These are phyloP conservation scores for Debaryomycetaceae sp. DNA, from an alignment of 1,139 yeast genomes.

Conservation along the genomic window DNA sequence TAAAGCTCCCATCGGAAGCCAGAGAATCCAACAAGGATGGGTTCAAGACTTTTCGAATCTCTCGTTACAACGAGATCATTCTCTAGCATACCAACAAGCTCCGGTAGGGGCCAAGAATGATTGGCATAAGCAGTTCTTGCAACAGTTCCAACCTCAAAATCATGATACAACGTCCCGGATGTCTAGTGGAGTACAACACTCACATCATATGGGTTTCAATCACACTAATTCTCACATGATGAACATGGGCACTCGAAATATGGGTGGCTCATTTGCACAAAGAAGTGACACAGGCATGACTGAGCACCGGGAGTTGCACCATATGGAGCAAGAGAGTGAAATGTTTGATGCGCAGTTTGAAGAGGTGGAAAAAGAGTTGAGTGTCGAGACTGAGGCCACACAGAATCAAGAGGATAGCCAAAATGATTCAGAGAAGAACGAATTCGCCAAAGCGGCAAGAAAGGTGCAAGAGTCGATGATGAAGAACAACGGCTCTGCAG, in stretches of 20 bases:
- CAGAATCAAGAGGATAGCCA: constrained; percentile 8
- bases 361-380: constrained; percentile 30
- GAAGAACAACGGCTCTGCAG: constrained; percentile 16
- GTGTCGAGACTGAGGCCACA: constrained; percentile 6
- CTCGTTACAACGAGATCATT: constrained; percentile 10
- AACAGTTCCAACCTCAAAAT: constrained; percentile 9
- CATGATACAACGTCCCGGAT: not conserved
- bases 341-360: constrained; percentile 37
- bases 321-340: constrained; percentile 23
- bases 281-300: constrained; percentile 9
- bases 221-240: constrained; percentile 5
- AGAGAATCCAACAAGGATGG: constrained; percentile 19
- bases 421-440: constrained; percentile 26
- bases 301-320: constrained; percentile 32
- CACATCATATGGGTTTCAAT: constrained; percentile 3
- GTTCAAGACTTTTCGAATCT: constrained; percentile 32
- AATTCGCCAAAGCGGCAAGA: constrained; percentile 41
- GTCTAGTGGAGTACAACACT: constrained; percentile 9
- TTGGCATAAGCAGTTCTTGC: constrained; percentile 31
- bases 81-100: constrained; percentile 5
- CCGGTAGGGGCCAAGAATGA: constrained; percentile 8
- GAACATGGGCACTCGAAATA: constrained; percentile 11
- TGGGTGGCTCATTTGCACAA: constrained; percentile 13
- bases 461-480: constrained; percentile 35
- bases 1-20: not conserved